These are phyloP conservation scores for Chionographis japonica DNA, from an alignment of 106 monocot species.

Conservation along the genomic window DNA sequence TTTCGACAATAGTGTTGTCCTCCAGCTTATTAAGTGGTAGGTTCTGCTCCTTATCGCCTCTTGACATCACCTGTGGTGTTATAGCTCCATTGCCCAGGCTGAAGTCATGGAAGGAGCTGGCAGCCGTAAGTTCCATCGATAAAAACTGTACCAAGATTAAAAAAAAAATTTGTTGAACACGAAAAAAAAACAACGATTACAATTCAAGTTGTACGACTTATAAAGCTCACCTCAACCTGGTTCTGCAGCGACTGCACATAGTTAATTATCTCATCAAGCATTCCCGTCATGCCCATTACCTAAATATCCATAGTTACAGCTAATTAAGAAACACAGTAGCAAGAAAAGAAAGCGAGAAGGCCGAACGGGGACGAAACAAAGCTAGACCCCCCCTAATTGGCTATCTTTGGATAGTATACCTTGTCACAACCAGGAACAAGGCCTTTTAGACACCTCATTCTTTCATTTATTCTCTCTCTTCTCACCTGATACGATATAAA, in stretches of 20 bases:
- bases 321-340: neutral
- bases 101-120: constrained; percentile 50
- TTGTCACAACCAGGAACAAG: constrained; percentile 71
- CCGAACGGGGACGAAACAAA: too few relatives aligned
- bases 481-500: constrained; percentile 35
- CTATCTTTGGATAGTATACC: constrained; percentile 18
- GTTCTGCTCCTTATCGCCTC: neutral
- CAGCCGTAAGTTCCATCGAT: constrained; percentile 69
- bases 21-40: too few relatives aligned
- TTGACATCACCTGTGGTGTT: constrained; percentile 15
- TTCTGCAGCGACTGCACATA: constrained; percentile 76
- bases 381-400: too few relatives aligned
- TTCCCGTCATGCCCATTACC: constrained; percentile 68
- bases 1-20: too few relatives aligned
- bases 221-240: constrained; percentile 59
- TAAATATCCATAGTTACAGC: constrained; percentile 2
- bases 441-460: constrained; percentile 53
- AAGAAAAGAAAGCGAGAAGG: neutral
- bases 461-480: constrained; percentile 64
- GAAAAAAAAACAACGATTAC: neutral
- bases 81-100: constrained; percentile 27
- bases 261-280: constrained; percentile 77
- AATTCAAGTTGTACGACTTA: too few relatives aligned
- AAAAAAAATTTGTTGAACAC: neutral
- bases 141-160: constrained; percentile 41